Base-by-base conservation (phyloP, 2,329 filamentous ascomycete species). In the Beauveria brongniartii region DNA sequence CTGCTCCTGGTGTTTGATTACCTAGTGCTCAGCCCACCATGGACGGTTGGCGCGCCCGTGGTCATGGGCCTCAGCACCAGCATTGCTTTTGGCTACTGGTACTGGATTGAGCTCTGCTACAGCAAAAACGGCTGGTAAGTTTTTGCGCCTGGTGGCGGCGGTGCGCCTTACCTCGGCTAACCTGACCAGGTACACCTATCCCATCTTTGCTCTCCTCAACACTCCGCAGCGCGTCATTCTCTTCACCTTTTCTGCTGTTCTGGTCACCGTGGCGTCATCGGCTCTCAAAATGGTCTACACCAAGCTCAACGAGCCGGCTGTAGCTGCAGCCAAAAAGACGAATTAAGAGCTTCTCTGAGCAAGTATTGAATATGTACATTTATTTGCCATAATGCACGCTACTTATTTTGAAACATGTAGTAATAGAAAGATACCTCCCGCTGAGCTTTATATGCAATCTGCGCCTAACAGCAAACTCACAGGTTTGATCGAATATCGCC, bases 51-150 rank as follows among this genome's bases (percentile, higher is more conserved):
- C 10, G 78, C 79, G 8, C 77, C 85, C n/a, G 78, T 80, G 1
- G 82, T 85, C 5, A 78, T 89, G 68, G 74, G 75, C 1, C 69
- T 89, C 28, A 85, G 83, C 64, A 80, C 80, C 14, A 69, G 65
- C 2, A 73, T 91, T 48, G 87, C 87, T 0, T 84, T 89, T 63
- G 70, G 74, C 3, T 92, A 92, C 72, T 92, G 88, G 88, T 81
- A 82, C 64, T 92, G 89, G 89, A 82, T 91, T 26, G 88, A 92
- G 72, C 78, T 84, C 26, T 91, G 88, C 74, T 89, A 83, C 67
- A 78, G 78, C 50, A 77, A 82, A 62, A 91, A 91, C 67, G 84
- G 86, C 69, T 83, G 78, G 83, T 85, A 69, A 71, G 82, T 74
- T 26, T 41, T 41, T 24, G 1, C 22, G 9, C n/a, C 6, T 16